Conservation (phyloP, 2,329 filamentous ascomycete genomes). For the Aspergillus clavatus region DNA sequence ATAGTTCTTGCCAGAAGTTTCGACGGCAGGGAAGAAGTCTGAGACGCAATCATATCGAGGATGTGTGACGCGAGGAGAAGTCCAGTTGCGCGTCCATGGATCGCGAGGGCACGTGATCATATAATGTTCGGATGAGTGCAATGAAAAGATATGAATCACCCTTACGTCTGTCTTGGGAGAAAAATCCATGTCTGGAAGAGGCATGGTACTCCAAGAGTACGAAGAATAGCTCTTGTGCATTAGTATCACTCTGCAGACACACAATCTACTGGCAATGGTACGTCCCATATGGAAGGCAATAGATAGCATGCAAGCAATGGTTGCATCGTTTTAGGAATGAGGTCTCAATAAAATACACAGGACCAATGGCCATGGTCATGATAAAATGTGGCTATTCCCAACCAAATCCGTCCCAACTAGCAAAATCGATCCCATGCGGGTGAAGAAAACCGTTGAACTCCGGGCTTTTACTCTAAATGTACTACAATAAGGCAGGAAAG, state of each 20-base stretch:
- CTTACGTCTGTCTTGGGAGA: no score
- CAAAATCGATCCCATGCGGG: conserved; percentile 8
- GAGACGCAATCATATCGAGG: not conserved
- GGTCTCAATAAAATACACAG: not conserved
- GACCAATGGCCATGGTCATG: not conserved
- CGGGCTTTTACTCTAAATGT: conserved; percentile 22
- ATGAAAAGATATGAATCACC: no score
- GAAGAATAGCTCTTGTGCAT: no score
- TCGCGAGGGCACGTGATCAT: conserved; percentile 35
- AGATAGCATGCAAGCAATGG: no score
- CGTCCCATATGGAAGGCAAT: no score
- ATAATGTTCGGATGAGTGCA: no score
- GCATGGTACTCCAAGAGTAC: no score
- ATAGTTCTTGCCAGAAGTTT: not conserved
- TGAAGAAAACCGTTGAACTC: conserved; percentile 27
- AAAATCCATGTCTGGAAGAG: no score
- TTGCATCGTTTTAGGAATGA: not conserved
- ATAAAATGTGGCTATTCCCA: not conserved
- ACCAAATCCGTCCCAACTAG: not conserved
- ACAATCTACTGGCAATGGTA: no score
- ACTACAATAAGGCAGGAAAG: conserved; percentile 8
- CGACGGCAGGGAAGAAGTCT: not conserved
- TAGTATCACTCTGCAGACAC: no score
- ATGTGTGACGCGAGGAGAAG: conserved; percentile 4
- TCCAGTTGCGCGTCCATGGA: conserved; percentile 24